Percentiles rank a stretch among this genome's conserved stretches.
These are phyloP conservation scores for Stylonectria norvegica DNA, from an alignment of 2,329 filamentous ascomycete genomes.

Conservation along the genomic window DNA sequence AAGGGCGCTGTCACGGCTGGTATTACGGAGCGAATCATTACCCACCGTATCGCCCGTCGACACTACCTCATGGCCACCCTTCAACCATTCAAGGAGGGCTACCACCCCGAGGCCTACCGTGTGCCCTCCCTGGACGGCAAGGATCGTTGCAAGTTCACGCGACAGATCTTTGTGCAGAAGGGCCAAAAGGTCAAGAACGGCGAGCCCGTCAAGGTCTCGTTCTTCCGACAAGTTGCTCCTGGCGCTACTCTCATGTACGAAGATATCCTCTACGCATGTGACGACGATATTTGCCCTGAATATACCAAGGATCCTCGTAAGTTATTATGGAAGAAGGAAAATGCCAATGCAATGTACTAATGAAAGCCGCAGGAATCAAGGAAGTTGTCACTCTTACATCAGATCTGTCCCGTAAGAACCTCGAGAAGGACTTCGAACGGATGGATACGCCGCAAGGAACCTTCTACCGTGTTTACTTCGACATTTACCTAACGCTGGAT, in stretches of 20 bases:
- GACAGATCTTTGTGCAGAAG: slow-evolving; percentile 98
- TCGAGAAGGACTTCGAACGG: slow-evolving; percentile 98
- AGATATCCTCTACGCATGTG: slow-evolving; percentile 94
- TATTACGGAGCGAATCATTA: slow-evolving; percentile 95
- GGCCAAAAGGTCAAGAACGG: slow-evolving; percentile 99
- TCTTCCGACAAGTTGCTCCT: slow-evolving; percentile 96
- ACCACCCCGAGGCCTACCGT: slow-evolving; percentile 96
- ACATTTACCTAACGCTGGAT: slow-evolving; percentile 88
- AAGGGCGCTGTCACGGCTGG: slow-evolving; percentile 97
- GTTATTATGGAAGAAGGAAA: too few species aligned
- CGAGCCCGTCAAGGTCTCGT: slow-evolving; percentile 97
- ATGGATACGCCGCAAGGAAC: slow-evolving; percentile 98
- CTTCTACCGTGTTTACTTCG: slow-evolving; percentile 81
- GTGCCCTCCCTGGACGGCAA: slow-evolving; percentile 95
- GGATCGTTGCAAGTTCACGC: slow-evolving; percentile 96
- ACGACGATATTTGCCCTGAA: slow-evolving; percentile 96
- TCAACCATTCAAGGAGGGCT: slow-evolving; percentile 97
- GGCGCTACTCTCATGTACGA: slow-evolving; percentile 99
- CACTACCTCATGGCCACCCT: slow-evolving; percentile 99
- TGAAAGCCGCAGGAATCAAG: slow-evolving; percentile 73
- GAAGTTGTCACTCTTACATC: slow-evolving; percentile 97
- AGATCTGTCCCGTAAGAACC: slow-evolving; percentile 93
- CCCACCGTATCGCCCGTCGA: slow-evolving; percentile 91
- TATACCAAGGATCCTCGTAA: slow-evolving; percentile 99
- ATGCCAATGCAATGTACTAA: slow-evolving; percentile 31